Evolutionary conservation across 352 stramenopile genomes (phyloP), one percentile per base, ranked within the genome.

Genomic region (Phytopythium montanum): DNA sequence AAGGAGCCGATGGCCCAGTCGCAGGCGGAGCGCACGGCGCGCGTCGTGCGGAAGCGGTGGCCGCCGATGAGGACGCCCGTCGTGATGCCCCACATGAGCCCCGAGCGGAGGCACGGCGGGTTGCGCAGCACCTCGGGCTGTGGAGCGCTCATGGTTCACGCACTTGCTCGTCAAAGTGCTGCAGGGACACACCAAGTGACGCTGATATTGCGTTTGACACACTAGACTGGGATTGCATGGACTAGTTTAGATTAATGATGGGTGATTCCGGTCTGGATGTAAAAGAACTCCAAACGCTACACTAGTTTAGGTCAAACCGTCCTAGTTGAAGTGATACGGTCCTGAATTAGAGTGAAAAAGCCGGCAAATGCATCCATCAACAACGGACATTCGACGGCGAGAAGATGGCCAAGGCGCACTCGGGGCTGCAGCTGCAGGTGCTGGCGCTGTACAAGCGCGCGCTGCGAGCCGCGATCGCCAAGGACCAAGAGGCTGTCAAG

Each of bases 341-440:
- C 39, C 39, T 25, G 39, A 45, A 21, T n/a, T 45, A 4, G 8
- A 16, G 39, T 45, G 16, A 7, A 9, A 18, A 21, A 7, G 6
- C 10, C 16, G 5, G 16, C 21, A 25, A 10, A 1, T 25, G 3
- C 33, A 53, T 26, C 46, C 46, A 53, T 38, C 48, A 54, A 26
- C 3, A 53, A 42, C 39, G 19, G 31, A 26, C n/a, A n/a, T n/a
- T n/a, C n/a, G n/a, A n/a, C n/a, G n/a, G n/a, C 18, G 31, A 14
- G 33, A 23, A 36, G 29, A 54, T 54, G 41, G 18, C 16, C 18
- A 69, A 66, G 57, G 65, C 59, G 28, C 81, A 90, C 66, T 95
- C 85, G 26, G 85, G 85, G 4, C 70, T 95, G 56, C 85, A 95
- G 64, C 71, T 80, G 56, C 83, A 92, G 62, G 85, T 95, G 61